A percentile compares a stretch with the other conserved stretches of the same genome.
phyloP scores from a whole-genome alignment of 2,329 filamentous ascomycete genomes.

The Daldinia sp. region DNA sequence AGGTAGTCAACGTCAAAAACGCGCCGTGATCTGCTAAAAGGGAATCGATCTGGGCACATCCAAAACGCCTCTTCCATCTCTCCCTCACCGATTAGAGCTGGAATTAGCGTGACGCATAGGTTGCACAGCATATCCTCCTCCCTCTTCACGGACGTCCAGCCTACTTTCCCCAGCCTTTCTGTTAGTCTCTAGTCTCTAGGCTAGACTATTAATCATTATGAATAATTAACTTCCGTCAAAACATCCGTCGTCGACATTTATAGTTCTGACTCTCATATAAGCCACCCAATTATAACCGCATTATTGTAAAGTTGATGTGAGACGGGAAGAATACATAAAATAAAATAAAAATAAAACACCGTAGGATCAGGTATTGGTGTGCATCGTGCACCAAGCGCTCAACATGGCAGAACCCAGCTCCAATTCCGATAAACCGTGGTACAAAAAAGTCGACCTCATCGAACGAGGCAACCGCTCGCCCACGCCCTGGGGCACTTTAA shows the following conservation, averaged over 20 bases:
- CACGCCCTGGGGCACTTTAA: slow-evolving; percentile 48
- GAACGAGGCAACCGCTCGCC: slow-evolving; percentile 49
- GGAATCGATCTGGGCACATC: neutral
- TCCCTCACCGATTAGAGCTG: neutral
- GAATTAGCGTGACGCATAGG: neutral
- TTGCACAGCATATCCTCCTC: neutral
- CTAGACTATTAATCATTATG: too few relatives aligned
- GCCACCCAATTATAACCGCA: too few relatives aligned
- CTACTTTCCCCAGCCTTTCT: too few relatives aligned
- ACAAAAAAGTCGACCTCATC: slow-evolving; percentile 47
- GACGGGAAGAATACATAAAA: neutral
- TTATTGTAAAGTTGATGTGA: too few relatives aligned
- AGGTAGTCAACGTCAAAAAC: too few relatives aligned
- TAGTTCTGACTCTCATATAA: too few relatives aligned
- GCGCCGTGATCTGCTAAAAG: too few relatives aligned
- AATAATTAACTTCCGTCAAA: neutral
- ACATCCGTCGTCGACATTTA: neutral
- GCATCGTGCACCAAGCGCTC: neutral
- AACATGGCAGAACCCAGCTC: slow-evolving; percentile 10
- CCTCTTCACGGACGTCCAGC: neutral
- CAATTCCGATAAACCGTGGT: neutral
- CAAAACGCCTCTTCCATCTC: slow-evolving; percentile 1
- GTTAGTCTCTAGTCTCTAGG: too few relatives aligned
- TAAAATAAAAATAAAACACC: neutral
- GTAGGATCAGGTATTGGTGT: too few relatives aligned